Percentiles rank a stretch among this genome's conserved stretches.
Conservation (phyloP, 1,139 yeast species). For the Debaryomyces sp. region DNA sequence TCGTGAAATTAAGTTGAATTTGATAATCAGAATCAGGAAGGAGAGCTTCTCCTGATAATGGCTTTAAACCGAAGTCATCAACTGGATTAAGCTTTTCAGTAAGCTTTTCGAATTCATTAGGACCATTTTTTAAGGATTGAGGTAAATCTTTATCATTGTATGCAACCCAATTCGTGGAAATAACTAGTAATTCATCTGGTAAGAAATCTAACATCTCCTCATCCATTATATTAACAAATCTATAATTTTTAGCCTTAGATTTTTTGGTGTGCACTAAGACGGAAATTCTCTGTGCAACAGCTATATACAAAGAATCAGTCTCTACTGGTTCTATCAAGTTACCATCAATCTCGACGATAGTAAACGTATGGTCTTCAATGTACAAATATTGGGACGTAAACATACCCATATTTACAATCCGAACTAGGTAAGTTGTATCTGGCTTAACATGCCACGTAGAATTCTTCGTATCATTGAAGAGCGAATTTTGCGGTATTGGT, state of each 20-base stretch:
- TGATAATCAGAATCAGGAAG: conserved; percentile 68
- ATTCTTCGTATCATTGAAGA: conserved; percentile 79
- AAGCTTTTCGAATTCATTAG: conserved; percentile 29
- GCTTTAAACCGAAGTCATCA: conserved; percentile 70
- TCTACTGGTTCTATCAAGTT: conserved; percentile 67
- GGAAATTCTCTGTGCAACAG: conserved; percentile 80
- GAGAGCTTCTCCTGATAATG: conserved; percentile 52
- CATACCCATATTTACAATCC: conserved; percentile 82
- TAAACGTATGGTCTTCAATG: conserved; percentile 82
- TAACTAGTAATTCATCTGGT: conserved; percentile 64
- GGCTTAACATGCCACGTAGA: conserved; percentile 74
- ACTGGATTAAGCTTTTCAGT: conserved; percentile 51
- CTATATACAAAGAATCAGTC: conserved; percentile 62
- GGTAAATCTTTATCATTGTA: conserved; percentile 56
- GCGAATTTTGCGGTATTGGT: conserved; percentile 81
- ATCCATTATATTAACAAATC: conserved; percentile 79
- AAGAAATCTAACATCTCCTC: conserved; percentile 74
- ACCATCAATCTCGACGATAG: conserved; percentile 85
- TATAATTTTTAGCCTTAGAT: conserved; percentile 60
- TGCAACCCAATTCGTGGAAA: conserved; percentile 71
- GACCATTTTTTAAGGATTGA: conserved; percentile 19
- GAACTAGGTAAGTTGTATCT: conserved; percentile 74
- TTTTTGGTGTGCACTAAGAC: conserved; percentile 73
- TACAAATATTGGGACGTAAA: conserved; percentile 84
- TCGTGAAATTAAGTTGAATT: conserved; percentile 65